phyloP scores from a whole-genome alignment of 2,329 filamentous ascomycete genomes.

The Colletotrichum echinochloae region DNA sequence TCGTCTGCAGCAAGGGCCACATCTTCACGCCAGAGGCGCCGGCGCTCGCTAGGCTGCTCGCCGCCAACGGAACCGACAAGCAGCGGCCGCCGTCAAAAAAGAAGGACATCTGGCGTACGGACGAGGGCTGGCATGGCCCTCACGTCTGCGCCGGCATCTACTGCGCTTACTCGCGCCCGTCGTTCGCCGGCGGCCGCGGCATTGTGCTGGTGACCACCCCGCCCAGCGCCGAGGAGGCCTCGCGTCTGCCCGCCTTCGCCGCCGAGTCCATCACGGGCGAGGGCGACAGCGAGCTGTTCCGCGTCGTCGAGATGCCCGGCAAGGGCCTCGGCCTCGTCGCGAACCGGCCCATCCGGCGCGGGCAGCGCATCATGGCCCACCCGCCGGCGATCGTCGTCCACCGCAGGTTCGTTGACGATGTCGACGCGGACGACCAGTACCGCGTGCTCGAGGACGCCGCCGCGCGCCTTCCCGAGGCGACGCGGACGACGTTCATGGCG shows the following conservation, averaged over 20 bases:
- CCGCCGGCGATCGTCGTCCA: constrained; percentile 48
- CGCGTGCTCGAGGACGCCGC: constrained; percentile 46
- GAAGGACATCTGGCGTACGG: constrained; percentile 38
- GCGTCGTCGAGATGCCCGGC: constrained; percentile 43
- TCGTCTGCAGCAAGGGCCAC: constrained; percentile 16
- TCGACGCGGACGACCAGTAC: constrained; percentile 44
- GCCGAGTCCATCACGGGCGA: not conserved
- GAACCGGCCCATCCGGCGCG: constrained; percentile 46
- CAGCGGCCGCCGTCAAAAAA: constrained; percentile 11
- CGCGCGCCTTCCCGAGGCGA: constrained; percentile 44
- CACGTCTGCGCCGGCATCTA: constrained; percentile 36
- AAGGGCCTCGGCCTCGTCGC: constrained; percentile 51
- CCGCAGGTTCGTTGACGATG: constrained; percentile 40
- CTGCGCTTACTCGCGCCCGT: constrained; percentile 52
- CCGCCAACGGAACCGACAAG: constrained; percentile 18
- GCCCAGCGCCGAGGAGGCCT: constrained; percentile 34
- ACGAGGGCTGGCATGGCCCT: constrained; percentile 39
- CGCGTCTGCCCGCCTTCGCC: constrained; percentile 22
- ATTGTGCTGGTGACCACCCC: constrained; percentile 54
- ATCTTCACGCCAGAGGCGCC: not conserved
- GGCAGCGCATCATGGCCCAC: constrained; percentile 49
- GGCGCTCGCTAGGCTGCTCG: not conserved
- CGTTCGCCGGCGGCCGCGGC: constrained; percentile 52
- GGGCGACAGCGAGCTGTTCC: constrained; percentile 19
- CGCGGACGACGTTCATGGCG: constrained; percentile 42